phyloP scores from a whole-genome alignment of 1,284 basidiomycete species.

The Tilletia caries region DNA sequence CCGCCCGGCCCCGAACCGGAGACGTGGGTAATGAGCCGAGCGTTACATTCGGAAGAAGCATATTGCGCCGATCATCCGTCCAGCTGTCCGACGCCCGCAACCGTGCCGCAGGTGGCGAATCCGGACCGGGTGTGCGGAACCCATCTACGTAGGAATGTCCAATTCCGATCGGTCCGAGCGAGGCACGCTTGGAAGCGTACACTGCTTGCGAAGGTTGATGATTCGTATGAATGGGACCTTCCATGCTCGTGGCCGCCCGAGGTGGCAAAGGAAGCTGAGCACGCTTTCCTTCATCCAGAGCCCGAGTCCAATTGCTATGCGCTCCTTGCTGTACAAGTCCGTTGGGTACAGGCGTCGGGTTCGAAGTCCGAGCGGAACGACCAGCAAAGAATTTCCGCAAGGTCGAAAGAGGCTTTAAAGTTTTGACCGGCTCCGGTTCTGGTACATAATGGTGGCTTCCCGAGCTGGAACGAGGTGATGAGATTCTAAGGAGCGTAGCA shows the following conservation, averaged over 20 bases:
- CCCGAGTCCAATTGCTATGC: neutral
- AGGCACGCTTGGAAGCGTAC: neutral
- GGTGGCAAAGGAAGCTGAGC: neutral
- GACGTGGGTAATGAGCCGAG: neutral
- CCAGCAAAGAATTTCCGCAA: neutral
- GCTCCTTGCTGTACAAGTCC: neutral
- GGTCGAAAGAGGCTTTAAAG: neutral
- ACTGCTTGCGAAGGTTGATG: neutral
- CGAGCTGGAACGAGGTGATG: neutral
- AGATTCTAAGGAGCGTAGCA: neutral
- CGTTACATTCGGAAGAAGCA: neutral
- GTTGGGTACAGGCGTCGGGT: neutral
- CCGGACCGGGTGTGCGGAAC: neutral
- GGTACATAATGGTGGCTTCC: neutral
- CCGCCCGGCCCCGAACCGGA: neutral
- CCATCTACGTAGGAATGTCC: neutral
- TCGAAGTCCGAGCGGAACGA: neutral
- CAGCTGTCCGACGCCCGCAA: constrained; percentile 4
- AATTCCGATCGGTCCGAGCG: neutral
- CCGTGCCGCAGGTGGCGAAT: neutral
- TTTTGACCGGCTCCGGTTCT: neutral
- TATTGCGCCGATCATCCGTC: neutral
- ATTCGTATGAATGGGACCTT: neutral
- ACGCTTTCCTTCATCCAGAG: neutral
- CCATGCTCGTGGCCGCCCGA: neutral